Base-by-base conservation (phyloP, 257 asterid species). In the Nicotiana obtusifolia region DNA sequence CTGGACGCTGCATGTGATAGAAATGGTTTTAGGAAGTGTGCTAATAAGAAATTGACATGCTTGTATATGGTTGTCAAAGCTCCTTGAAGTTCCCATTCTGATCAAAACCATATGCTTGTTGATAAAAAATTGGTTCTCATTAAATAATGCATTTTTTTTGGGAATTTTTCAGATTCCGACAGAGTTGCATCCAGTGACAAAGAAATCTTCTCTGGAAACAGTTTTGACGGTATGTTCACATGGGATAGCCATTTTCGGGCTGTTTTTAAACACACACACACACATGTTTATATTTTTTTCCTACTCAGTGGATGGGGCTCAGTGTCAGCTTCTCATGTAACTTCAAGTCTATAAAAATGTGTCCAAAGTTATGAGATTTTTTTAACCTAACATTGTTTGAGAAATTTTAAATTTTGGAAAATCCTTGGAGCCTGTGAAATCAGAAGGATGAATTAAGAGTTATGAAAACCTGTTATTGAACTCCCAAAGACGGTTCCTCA, bases 201-300 rank as follows among this genome's bases (percentile, higher is more conserved):
- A 93, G 33, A 96, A 91, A 82, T 91, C 98, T 85, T 82, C 99
- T 82, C 80, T 96, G 87, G 98, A 96, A 90, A 96, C 99, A 56
- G 99, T 96, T 83, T 90, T 96, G 89, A 96, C 98, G 93, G 99
- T 96, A 93, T 1, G 57, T 77, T 86, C 59, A 66, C 69, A 35
- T 19, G 10, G 31, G 44, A 49, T 24, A 49, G 17, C 79, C 79
- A 7, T 49, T 73, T 52, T 10, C 57, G 14, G 57, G 57, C 57
- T 52, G 17, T 52, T 11, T 52, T 11, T 52, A 52, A 11, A 52
- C 17, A 52, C 17, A 13, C 56, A 0, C 56, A 13, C 7, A 5
- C 30, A 7, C 20, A 8, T 37, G 56, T n/a, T 53, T 10, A 2
- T 37, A 5, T 69, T 33, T 69, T 71, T 44, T 20, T 71, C 78